A percentile compares a stretch with the other conserved stretches of the same genome.
Conservation (phyloP, 208 protist genomes). For the Trypanosoma congolense region DNA sequence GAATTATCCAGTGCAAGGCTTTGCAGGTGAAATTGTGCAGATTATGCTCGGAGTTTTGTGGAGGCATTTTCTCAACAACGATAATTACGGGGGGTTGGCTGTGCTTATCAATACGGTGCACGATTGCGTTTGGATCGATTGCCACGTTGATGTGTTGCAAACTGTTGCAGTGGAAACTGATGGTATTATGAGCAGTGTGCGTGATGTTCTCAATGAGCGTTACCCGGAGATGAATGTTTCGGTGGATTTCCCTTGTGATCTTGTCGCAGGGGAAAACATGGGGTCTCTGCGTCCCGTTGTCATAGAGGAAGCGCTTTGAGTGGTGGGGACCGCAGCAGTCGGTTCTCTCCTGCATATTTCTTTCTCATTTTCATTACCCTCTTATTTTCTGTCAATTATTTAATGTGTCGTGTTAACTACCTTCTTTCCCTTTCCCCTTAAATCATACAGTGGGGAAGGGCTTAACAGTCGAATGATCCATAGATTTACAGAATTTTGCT, state of each 20-base stretch:
- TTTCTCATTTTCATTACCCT: constrained; percentile 3
- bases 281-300: constrained; percentile 71
- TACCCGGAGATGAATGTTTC: constrained; percentile 81
- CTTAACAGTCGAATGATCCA: no score
- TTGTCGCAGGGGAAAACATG: constrained; percentile 87
- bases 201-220: constrained; percentile 67
- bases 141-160: constrained; percentile 72
- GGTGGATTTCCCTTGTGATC: constrained; percentile 88
- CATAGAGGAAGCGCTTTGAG: constrained; percentile 59
- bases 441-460: no score
- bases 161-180: constrained; percentile 82
- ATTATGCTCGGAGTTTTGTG: constrained; percentile 90
- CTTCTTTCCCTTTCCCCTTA: no score
- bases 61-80: constrained; percentile 73
- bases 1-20: constrained; percentile 93
- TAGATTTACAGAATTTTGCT: no score
- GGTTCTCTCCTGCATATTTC: constrained; percentile 6
- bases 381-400: constrained; percentile 14
- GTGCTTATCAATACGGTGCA: constrained; percentile 92
- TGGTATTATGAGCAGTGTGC: constrained; percentile 80
- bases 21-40: constrained; percentile 92
- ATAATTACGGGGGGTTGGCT: constrained; percentile 89
- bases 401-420: background rate
- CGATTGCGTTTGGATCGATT: constrained; percentile 93
- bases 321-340: background rate